Percentiles rank a stretch among this genome's conserved stretches.
These are phyloP conservation scores for Pascua sp. DNA, from an alignment of 1,284 basidiomycete species.

Conservation along the genomic window DNA sequence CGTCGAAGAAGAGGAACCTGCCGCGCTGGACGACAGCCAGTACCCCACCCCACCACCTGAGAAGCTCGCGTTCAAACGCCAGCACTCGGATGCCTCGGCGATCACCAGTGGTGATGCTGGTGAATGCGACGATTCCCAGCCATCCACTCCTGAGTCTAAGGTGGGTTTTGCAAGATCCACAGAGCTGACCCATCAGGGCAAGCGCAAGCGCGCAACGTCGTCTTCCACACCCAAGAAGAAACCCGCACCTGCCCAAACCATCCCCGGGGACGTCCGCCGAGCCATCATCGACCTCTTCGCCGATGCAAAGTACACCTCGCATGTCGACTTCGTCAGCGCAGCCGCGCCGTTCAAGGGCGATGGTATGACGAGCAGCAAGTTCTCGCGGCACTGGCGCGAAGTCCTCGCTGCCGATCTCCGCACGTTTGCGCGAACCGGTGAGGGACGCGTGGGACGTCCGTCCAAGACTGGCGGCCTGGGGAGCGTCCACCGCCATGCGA, in stretches of 20 bases:
- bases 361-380: slow-evolving; percentile 10
- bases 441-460: neutral
- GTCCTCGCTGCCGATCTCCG: slow-evolving; percentile 26
- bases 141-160: no score
- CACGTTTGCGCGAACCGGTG: slow-evolving; percentile 3
- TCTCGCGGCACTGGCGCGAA: slow-evolving; percentile 35
- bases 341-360: slow-evolving; percentile 8
- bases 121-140: no score
- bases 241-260: slow-evolving; percentile 24
- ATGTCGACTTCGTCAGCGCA: slow-evolving; percentile 1
- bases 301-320: slow-evolving; percentile 13
- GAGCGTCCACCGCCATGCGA: slow-evolving; percentile 5
- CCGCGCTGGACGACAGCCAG: no score
- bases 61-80: no score
- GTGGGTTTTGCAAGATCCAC: no score
- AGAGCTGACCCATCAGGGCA: no score
- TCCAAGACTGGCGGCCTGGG: slow-evolving; percentile 13
- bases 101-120: no score
- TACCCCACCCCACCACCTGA: no score
- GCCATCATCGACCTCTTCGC: slow-evolving; percentile 23
- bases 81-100: no score
- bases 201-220: no score
- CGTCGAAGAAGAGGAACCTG: no score
- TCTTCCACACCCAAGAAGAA: neutral
- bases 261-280: slow-evolving; percentile 15